phyloP scores from a whole-genome alignment of 2,329 filamentous ascomycete genomes.

The Thyridium curvatum region DNA sequence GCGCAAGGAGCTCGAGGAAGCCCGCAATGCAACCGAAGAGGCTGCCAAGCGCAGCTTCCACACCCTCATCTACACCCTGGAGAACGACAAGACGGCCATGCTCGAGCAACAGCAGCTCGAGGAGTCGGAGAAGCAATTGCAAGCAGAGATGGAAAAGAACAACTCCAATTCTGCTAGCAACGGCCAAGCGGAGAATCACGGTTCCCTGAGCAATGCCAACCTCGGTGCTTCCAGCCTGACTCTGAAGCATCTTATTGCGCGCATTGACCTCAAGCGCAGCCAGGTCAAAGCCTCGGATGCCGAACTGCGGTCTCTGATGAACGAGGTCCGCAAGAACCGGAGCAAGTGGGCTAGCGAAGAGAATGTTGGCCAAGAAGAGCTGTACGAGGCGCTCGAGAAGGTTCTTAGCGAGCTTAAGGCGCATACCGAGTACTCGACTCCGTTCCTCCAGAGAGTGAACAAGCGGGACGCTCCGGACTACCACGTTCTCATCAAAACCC shows the following conservation, averaged over 20 bases:
- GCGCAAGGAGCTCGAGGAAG: conserved; percentile 87
- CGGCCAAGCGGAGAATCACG: conserved; percentile 61
- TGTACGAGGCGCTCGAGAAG: conserved; percentile 95
- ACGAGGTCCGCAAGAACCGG: conserved; percentile 93
- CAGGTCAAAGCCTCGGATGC: conserved; percentile 88
- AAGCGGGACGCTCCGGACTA: conserved; percentile 97
- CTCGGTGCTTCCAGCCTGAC: conserved; percentile 93
- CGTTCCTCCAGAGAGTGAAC: conserved; percentile 89
- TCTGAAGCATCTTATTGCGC: conserved; percentile 91
- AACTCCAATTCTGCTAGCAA: conserved; percentile 43
- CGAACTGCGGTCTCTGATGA: conserved; percentile 87
- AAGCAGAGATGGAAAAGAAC: conserved; percentile 83
- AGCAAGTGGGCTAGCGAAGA: conserved; percentile 99
- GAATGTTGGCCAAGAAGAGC: conserved; percentile 92
- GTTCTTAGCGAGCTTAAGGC: conserved; percentile 95
- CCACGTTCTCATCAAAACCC: conserved; percentile 91
- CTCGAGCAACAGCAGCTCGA: conserved; percentile 94
- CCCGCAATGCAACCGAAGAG: conserved; percentile 84
- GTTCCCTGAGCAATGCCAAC: conserved; percentile 87
- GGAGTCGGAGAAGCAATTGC: conserved; percentile 91
- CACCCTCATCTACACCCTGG: conserved; percentile 88
- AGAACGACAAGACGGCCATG: conserved; percentile 95
- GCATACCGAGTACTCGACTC: conserved; percentile 94
- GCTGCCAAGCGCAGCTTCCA: conserved; percentile 86
- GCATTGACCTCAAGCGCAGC: conserved; percentile 88